These are phyloP conservation scores for Solanum arcanum DNA, from an alignment of 257 asterid genomes.

Conservation along the genomic window DNA sequence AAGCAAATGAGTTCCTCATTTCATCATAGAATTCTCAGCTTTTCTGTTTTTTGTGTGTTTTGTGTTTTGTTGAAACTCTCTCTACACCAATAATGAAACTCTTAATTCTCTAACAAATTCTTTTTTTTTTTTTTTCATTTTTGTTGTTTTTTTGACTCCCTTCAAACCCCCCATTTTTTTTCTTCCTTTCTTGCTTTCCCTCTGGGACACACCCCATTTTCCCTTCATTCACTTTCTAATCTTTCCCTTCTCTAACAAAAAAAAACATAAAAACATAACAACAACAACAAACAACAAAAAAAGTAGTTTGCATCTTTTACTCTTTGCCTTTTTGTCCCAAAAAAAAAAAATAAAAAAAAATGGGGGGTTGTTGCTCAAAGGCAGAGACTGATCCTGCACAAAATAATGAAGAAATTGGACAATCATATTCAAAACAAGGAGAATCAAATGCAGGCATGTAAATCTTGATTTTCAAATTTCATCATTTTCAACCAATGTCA, in stretches of 20 bases:
- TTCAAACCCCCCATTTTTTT: background rate
- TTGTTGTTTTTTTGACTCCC: background rate
- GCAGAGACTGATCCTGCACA: background rate
- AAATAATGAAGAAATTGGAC: background rate
- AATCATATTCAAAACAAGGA: background rate
- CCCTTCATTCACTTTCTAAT: background rate
- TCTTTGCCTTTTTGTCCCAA: background rate
- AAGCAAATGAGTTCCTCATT: background rate
- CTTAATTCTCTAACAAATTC: background rate
- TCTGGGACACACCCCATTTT: background rate
- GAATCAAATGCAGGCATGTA: background rate
- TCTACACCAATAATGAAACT: background rate
- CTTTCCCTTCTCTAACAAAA: background rate
- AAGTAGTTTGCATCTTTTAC: background rate
- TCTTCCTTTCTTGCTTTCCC: background rate
- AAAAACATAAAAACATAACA: background rate
- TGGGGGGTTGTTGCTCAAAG: constrained; percentile 52
- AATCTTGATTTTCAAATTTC: background rate
- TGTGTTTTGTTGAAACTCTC: background rate
- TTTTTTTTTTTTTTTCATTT: background rate
- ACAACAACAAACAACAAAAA: constrained; percentile 2
- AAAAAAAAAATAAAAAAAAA: background rate
- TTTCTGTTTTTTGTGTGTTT: background rate
- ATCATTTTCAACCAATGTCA: background rate
- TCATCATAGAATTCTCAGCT: background rate